phyloP scores from a whole-genome alignment of 2,329 filamentous ascomycete species.

The Phialemoniopsis sp. region DNA sequence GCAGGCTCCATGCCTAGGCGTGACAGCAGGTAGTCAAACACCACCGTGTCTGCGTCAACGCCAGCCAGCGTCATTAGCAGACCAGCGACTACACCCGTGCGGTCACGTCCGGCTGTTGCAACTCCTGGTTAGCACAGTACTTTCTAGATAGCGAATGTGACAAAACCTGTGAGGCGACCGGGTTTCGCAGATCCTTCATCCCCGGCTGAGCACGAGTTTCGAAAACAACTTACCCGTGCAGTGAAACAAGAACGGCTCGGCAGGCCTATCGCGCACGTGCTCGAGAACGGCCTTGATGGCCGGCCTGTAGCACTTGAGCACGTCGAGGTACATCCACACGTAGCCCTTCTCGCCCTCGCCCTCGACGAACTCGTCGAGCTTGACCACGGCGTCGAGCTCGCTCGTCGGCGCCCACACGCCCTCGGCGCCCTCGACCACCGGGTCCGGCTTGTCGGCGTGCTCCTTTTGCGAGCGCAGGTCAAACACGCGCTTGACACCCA shows the following conservation, averaged over 20 bases:
- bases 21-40: constrained; percentile 49
- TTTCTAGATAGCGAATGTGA: too few relatives aligned
- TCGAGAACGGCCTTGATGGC: constrained; percentile 40
- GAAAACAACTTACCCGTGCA: constrained; percentile 41
- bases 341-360: constrained; percentile 40
- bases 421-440: constrained; percentile 36
- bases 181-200: too few relatives aligned
- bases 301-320: constrained; percentile 35
- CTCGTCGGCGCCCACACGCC: constrained; percentile 35
- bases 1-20: constrained; percentile 48
- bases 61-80: constrained; percentile 48
- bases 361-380: constrained; percentile 35
- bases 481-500: constrained; percentile 40
- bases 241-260: constrained; percentile 45
- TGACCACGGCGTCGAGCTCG: constrained; percentile 29
- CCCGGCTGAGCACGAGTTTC: too few relatives aligned
- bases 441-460: constrained; percentile 36
- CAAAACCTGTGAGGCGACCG: too few relatives aligned
- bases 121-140: too few relatives aligned
- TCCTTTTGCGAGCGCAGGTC: constrained; percentile 45
- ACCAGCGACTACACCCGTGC: constrained; percentile 47
- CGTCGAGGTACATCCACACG: constrained; percentile 40
- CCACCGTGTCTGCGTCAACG: constrained; percentile 32
- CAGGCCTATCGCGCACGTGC: constrained; percentile 39
- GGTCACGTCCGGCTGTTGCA: constrained; percentile 44